Evolutionary conservation across 1,284 basidiomycete species (phyloP).

Genomic region (Tilletia setariae): DNA sequence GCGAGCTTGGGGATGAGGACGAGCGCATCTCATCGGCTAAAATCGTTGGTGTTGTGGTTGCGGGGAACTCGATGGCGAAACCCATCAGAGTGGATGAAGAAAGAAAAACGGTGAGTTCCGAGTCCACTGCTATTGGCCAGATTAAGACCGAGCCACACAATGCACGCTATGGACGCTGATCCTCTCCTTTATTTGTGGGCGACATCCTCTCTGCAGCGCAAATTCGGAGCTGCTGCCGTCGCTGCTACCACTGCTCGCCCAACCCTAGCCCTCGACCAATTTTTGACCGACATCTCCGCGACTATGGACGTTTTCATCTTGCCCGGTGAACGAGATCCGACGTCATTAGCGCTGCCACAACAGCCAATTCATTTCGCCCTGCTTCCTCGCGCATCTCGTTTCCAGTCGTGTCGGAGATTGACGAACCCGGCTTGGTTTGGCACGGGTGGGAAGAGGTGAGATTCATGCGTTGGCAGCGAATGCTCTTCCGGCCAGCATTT

Average conservation of each 20-base stretch:
- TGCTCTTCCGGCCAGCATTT: neutral
- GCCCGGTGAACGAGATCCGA: slow-evolving; percentile 82
- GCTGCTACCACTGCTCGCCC: slow-evolving; percentile 19
- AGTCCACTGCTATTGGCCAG: neutral
- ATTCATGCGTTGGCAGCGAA: too few species aligned
- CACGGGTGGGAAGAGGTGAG: slow-evolving; percentile 56
- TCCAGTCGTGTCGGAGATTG: slow-evolving; percentile 70
- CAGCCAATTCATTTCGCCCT: slow-evolving; percentile 88
- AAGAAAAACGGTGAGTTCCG: neutral
- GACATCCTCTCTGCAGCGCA: neutral
- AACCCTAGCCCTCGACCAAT: slow-evolving; percentile 64
- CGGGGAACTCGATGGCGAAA: slow-evolving; percentile 75
- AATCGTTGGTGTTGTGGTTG: slow-evolving; percentile 62
- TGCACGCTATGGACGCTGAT: neutral
- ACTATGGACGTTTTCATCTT: slow-evolving; percentile 62
- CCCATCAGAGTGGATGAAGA: slow-evolving; percentile 59
- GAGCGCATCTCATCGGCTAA: slow-evolving; percentile 8
- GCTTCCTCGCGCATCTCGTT: slow-evolving; percentile 65
- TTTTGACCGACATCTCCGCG: slow-evolving; percentile 68
- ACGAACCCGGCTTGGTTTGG: slow-evolving; percentile 88
- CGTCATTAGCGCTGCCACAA: slow-evolving; percentile 84
- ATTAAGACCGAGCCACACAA: too few species aligned
- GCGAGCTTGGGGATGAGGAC: slow-evolving; percentile 61
- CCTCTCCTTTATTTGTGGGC: neutral
- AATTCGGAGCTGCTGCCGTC: slow-evolving; percentile 4